Evolutionary conservation across 768 basidiomycete species (phyloP).

Genomic region (Fomitopsis pulvina): DNA sequence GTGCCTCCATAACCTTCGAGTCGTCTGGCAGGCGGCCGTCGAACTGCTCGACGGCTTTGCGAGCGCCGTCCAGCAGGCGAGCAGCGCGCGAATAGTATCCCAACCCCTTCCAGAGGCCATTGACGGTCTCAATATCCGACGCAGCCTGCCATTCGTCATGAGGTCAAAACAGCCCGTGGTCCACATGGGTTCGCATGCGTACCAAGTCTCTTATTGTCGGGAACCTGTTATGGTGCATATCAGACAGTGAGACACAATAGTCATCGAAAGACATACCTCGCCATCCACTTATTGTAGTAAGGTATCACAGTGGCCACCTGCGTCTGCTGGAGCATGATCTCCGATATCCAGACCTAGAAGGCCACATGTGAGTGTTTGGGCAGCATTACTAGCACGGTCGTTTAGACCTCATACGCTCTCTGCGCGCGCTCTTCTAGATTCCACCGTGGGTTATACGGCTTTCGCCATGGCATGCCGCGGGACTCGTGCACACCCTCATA

Average conservation of each 20-base stretch:
- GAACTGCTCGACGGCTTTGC: constrained; percentile 64
- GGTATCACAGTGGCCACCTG: constrained; percentile 92
- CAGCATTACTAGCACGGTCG: background rate
- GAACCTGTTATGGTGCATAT: constrained; percentile 36
- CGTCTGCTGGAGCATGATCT: constrained; percentile 97
- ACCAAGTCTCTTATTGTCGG: constrained; percentile 77
- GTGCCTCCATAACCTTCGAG: constrained; percentile 71
- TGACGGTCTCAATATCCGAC: constrained; percentile 78
- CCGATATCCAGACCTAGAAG: constrained; percentile 78
- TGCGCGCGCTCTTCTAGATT: constrained; percentile 62
- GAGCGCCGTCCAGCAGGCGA: constrained; percentile 75
- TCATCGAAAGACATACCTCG: constrained; percentile 40
- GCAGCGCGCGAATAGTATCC: constrained; percentile 88
- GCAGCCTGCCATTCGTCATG: constrained; percentile 38
- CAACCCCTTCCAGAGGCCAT: constrained; percentile 85
- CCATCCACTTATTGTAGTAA: constrained; percentile 88
- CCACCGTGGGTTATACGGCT: constrained; percentile 51
- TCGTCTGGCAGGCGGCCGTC: constrained; percentile 73
- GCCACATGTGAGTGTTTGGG: background rate
- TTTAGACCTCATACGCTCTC: constrained; percentile 81
- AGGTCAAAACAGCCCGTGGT: background rate
- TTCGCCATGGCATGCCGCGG: constrained; percentile 92
- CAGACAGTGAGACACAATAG: background rate
- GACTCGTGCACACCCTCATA: constrained; percentile 57
- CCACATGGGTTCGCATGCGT: constrained; percentile 17